Conservation (phyloP, 306 rosid genomes). For the Castanospermum australe region DNA sequence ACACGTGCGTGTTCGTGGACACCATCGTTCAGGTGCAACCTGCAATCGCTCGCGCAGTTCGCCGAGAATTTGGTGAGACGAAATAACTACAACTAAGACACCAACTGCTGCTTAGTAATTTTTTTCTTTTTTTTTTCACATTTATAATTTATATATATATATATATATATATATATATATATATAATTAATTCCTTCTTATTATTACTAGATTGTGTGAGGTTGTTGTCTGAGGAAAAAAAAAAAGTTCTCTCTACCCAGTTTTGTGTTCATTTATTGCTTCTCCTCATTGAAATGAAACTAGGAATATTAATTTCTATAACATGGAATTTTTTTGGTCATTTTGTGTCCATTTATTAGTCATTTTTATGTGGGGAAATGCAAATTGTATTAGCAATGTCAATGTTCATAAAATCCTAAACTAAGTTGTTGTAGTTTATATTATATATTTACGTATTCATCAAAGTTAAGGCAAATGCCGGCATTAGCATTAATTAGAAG, state of each 20-base stretch:
- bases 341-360: too few relatives aligned
- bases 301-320: constrained; percentile 1
- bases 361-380: neutral
- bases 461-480: too few relatives aligned
- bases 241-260: neutral
- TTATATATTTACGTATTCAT: neutral
- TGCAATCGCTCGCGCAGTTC: constrained; percentile 80
- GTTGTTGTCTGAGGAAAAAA: neutral
- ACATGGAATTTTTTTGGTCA: neutral
- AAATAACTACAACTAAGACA: constrained; percentile 22
- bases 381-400: neutral
- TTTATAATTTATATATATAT: neutral
- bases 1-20: constrained; percentile 76
- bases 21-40: constrained; percentile 93
- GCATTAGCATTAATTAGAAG: too few relatives aligned
- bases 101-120: neutral
- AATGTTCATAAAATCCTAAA: too few relatives aligned
- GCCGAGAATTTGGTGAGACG: constrained; percentile 58
- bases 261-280: neutral
- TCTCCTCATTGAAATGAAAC: constrained; percentile 17
- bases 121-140: neutral
- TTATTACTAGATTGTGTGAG: neutral
- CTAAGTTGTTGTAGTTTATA: neutral
- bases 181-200: neutral
- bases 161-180: neutral